Conservation (phyloP, 1,284 basidiomycete species). For the Phellinidium pouzarii region DNA sequence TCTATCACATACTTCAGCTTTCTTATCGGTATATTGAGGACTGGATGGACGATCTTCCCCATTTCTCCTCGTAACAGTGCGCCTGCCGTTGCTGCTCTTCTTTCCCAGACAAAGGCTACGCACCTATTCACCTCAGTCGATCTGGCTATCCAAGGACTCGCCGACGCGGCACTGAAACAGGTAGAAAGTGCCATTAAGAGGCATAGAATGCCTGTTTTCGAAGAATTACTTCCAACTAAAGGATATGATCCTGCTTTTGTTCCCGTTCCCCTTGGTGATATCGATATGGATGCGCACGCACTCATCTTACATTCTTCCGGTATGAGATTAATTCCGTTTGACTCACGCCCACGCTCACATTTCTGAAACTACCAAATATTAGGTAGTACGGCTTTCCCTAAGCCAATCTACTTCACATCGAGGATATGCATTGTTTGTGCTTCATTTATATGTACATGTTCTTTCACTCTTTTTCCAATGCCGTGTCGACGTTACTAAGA, state of each 20-base stretch:
- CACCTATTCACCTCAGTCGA: constrained; percentile 16
- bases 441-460: constrained; percentile 9
- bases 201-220: constrained; percentile 13
- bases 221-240: constrained; percentile 9
- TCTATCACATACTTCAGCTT: constrained; percentile 16
- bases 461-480: too few relatives aligned
- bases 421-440: constrained; percentile 2
- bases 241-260: not conserved
- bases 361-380: not conserved
- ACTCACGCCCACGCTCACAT: not conserved
- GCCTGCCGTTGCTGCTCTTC: constrained; percentile 14
- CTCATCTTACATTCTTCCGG: constrained; percentile 20
- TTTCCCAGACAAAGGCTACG: constrained; percentile 7
- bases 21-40: constrained; percentile 15
- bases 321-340: not conserved
- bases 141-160: constrained; percentile 5
- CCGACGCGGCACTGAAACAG: not conserved
- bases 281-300: constrained; percentile 9
- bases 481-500: not conserved
- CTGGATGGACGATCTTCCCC: constrained; percentile 15
- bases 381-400: constrained; percentile 19
- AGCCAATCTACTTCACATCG: constrained; percentile 14
- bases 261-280: not conserved
- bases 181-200: not conserved
- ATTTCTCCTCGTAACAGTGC: constrained; percentile 18